Evolutionary conservation across 1,284 basidiomycete genomes (phyloP).

Genomic region (Irpex sp.): DNA sequence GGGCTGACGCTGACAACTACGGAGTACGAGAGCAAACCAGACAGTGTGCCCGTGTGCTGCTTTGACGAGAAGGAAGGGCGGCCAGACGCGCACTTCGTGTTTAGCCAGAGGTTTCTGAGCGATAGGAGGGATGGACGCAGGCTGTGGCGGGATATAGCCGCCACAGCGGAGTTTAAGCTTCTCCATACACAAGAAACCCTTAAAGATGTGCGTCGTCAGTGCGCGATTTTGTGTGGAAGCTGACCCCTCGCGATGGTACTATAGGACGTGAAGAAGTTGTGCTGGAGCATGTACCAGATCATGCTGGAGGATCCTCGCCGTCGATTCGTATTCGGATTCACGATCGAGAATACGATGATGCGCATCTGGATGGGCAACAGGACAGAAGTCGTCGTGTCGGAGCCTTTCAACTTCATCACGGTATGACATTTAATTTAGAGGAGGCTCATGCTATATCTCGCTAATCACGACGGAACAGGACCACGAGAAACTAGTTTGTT

Average conservation of each 20-base stretch:
- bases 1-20: background rate
- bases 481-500: background rate
- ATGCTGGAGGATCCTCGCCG: constrained; percentile 7
- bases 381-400: background rate
- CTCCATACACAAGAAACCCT: background rate
- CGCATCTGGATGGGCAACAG: constrained; percentile 1
- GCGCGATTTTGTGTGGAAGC: background rate
- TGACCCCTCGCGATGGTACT: background rate
- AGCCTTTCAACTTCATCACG: background rate
- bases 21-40: background rate
- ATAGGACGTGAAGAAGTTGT: background rate
- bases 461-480: background rate
- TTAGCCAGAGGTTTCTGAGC: background rate
- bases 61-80: background rate
- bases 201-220: background rate
- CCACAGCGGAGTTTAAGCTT: constrained; percentile 4
- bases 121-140: background rate
- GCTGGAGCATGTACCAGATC: constrained; percentile 2
- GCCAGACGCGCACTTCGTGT: background rate
- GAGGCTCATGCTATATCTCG: background rate
- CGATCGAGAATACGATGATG: constrained; percentile 2
- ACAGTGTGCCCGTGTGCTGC: background rate
- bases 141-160: constrained; percentile 1
- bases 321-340: constrained; percentile 5
- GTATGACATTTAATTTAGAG: background rate